Evolutionary conservation across 2,329 filamentous ascomycete genomes (phyloP), one percentile per base, ranked within the genome.

Genomic region (Aspergillus novoparasiticus): DNA sequence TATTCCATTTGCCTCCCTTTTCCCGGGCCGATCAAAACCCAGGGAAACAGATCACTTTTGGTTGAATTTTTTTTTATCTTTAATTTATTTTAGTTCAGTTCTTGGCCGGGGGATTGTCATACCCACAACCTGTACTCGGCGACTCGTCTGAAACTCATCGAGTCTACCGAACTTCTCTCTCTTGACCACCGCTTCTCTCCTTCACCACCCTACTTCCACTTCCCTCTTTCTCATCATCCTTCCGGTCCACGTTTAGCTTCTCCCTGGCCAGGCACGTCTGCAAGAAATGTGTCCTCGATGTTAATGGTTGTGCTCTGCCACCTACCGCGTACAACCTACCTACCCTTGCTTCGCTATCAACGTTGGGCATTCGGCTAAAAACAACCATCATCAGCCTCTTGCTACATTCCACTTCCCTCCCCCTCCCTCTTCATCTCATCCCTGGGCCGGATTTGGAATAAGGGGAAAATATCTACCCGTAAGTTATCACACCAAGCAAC

Each of bases 291-390:
- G 53, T 63, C 64, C 60, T 64, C 61, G 58, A 61, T 59, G 63
- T 62, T 68, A 64, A 69, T 70, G 68, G 64, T 65, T 62, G 61
- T 66, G 62, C 66, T 60, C 62, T 63, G 58, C 61, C 63, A 62
- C 62, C 59, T 61, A 62, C 58, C 63, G 58, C 65, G 59, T 65
- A 68, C 66, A 63, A 63, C 66, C 61, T 65, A 57, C 45, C 63
- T 67, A 66, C 66, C 68, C 68, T 70, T 70, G 68, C 67, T 67
- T 70, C 67, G 60, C 64, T 61, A 63, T 69, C 67, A 39, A 60
- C 60, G 64, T 68, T 58, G 64, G 66, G 66, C 65, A 65, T 61
- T 66, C 61, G 62, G 65, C 61, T 66, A 64, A 66, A 67, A 59
- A 63, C 26, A 59, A 48, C 60, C 66, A 62, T 65, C 64, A 54